Conservation (phyloP, 2,329 filamentous ascomycete genomes). For the Exophiala phaeomuriformis region DNA sequence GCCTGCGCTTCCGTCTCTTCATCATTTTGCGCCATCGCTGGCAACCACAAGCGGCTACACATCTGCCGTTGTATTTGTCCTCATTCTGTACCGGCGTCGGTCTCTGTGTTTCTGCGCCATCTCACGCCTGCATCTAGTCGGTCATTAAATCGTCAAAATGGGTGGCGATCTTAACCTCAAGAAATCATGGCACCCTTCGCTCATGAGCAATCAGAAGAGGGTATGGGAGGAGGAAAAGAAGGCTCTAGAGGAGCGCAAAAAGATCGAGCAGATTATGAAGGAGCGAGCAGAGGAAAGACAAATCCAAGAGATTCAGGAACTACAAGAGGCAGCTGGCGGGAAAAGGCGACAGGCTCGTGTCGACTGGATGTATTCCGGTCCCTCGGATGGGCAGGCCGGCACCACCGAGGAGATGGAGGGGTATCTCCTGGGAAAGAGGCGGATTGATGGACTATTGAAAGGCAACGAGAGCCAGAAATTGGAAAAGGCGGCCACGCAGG, state of each 20-base stretch:
- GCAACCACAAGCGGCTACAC: too few species aligned
- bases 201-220: constrained; percentile 81
- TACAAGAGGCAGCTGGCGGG: constrained; percentile 84
- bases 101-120: background rate
- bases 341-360: constrained; percentile 73
- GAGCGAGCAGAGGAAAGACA: constrained; percentile 90
- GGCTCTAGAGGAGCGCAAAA: constrained; percentile 89
- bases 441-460: constrained; percentile 80
- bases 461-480: constrained; percentile 73
- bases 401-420: constrained; percentile 85
- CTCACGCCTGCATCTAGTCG: background rate
- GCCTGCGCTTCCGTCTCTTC: too few species aligned
- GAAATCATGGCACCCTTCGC: constrained; percentile 80
- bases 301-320: constrained; percentile 80
- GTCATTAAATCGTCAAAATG: constrained; percentile 51
- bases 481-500: constrained; percentile 62
- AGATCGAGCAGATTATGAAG: constrained; percentile 81
- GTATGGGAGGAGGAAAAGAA: constrained; percentile 91
- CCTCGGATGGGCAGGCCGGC: constrained; percentile 65
- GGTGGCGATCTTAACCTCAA: constrained; percentile 78
- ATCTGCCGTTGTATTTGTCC: too few species aligned
- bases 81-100: background rate
- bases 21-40: too few species aligned
- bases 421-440: constrained; percentile 83
- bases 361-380: constrained; percentile 97